Percentiles rank a stretch among this genome's conserved stretches.
Conservation (phyloP, 805 yeast genomes). For the Dipodascus albidus region DNA sequence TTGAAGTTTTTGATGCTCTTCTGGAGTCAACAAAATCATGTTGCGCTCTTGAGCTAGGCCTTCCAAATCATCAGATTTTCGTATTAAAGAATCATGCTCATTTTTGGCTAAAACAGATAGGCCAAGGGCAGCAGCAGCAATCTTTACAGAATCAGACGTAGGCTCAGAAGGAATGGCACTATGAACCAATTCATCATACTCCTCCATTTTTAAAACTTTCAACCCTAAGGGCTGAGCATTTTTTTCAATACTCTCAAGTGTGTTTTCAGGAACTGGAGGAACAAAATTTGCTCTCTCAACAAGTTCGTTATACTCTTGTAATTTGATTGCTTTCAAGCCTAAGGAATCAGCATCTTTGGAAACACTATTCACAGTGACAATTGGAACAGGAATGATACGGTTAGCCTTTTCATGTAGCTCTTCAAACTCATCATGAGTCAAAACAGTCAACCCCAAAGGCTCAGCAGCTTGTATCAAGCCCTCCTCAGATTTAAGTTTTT, state of each 20-base stretch:
- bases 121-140: neutral
- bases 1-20: neutral
- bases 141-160: neutral
- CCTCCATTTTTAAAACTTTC: neutral
- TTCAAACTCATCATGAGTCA: conserved; percentile 24
- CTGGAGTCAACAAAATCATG: neutral
- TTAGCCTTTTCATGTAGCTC: conserved; percentile 4
- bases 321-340: conserved; percentile 20
- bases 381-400: neutral
- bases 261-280: neutral
- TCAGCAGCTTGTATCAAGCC: neutral
- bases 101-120: neutral
- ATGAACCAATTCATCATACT: neutral
- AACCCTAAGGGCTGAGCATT: neutral
- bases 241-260: neutral
- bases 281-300: neutral
- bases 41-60: conserved; percentile 19
- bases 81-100: neutral
- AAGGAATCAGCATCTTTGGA: conserved; percentile 12
- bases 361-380: conserved; percentile 16
- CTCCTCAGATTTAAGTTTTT: neutral
- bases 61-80: conserved; percentile 7
- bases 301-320: conserved; percentile 5
- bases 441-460: conserved; percentile 18
- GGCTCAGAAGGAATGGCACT: neutral